Evolutionary conservation across 1,139 yeast species (phyloP).

Genomic region (Torulaspora globosa): DNA sequence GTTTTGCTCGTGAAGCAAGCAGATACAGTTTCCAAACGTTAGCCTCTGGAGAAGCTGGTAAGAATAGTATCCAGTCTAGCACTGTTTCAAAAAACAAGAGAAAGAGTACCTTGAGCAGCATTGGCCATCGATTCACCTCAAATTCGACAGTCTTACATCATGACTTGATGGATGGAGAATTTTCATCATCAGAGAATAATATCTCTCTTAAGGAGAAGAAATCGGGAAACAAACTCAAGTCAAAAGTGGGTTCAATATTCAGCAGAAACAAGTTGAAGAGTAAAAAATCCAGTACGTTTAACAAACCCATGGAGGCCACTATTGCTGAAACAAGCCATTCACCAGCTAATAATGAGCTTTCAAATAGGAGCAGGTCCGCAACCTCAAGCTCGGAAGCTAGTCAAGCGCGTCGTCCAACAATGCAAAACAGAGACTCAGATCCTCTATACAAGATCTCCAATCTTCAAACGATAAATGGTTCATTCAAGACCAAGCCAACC

Average conservation of each 20-base stretch:
- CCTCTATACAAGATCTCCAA: constrained; percentile 8
- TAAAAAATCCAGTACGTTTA: constrained; percentile 23
- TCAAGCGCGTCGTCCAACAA: constrained; percentile 11
- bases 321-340: constrained; percentile 16
- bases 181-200: constrained; percentile 30
- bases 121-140: constrained; percentile 15
- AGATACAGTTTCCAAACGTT: constrained; percentile 23
- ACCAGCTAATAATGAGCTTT: constrained; percentile 9
- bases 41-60: constrained; percentile 11
- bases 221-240: constrained; percentile 48
- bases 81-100: constrained; percentile 11
- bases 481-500: constrained; percentile 2
- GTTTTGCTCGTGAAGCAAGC: constrained; percentile 50
- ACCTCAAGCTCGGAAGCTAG: constrained; percentile 10
- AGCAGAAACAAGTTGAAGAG: constrained; percentile 51
- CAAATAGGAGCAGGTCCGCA: constrained; percentile 13
- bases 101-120: constrained; percentile 11
- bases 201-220: constrained; percentile 26
- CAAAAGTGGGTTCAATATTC: constrained; percentile 82
- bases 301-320: constrained; percentile 15
- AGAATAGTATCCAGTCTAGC: constrained; percentile 7
- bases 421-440: constrained; percentile 13
- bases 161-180: constrained; percentile 33
- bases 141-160: constrained; percentile 19
- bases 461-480: background rate